These are phyloP conservation scores for Suillus tomentosus DNA, from an alignment of 768 basidiomycete genomes.

Conservation along the genomic window DNA sequence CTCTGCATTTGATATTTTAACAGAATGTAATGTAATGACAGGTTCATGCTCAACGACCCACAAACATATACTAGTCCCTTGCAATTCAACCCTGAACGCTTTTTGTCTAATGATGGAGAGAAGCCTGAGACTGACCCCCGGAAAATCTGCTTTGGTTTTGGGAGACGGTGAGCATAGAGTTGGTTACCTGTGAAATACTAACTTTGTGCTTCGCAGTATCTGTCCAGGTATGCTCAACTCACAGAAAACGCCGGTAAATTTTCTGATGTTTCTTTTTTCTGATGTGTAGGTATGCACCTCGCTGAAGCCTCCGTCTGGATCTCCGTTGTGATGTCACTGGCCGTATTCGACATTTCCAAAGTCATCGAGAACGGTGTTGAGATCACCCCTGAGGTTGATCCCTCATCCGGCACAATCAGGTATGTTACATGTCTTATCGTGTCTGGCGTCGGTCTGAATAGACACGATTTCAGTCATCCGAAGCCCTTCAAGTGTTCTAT, in stretches of 20 bases:
- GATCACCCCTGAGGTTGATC: no score
- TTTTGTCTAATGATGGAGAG: no score
- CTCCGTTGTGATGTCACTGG: no score
- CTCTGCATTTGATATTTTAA: no score
- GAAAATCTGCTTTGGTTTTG: not conserved
- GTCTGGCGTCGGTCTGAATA: not conserved
- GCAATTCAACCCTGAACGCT: no score
- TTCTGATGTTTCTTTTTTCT: no score
- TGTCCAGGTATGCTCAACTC: not conserved
- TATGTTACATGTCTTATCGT: not conserved
- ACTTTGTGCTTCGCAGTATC: not conserved
- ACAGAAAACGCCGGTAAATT: not conserved
- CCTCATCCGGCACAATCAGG: not conserved
- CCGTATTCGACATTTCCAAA: not conserved
- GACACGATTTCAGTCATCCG: not conserved
- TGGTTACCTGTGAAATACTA: not conserved
- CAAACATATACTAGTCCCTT: no score
- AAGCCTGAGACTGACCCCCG: no score
- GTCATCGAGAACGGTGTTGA: not conserved
- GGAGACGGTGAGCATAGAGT: not conserved
- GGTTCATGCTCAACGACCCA: no score
- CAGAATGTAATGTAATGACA: no score
- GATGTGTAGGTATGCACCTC: no score
- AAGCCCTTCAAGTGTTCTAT: not conserved
- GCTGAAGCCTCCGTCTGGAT: no score